A percentile compares a stretch with the other conserved stretches of the same genome.
Evolutionary conservation across 2,329 filamentous ascomycete genomes (phyloP).

Genomic region (Ramularia collo-cygni): DNA sequence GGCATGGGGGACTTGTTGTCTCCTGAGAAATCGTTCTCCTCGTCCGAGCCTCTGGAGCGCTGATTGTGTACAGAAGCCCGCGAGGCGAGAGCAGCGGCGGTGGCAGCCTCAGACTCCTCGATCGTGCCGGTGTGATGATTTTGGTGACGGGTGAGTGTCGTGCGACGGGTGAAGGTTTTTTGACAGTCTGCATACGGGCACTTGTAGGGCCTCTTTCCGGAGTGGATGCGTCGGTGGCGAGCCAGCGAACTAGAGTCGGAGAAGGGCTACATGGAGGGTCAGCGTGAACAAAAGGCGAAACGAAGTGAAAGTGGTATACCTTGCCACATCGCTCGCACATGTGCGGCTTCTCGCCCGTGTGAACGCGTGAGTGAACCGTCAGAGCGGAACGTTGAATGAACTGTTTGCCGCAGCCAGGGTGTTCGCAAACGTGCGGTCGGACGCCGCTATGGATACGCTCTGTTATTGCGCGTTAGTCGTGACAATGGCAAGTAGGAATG

Average conservation of each 20-base stretch:
- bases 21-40: conserved; percentile 55
- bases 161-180: conserved; percentile 95
- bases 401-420: conserved; percentile 81
- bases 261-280: conserved; percentile 60
- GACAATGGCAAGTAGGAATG: conserved; percentile 6
- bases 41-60: conserved; percentile 58
- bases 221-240: conserved; percentile 88
- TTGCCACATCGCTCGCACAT: conserved; percentile 96
- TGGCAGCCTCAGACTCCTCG: conserved; percentile 84
- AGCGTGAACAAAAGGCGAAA: conserved; percentile 12
- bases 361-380: conserved; percentile 90
- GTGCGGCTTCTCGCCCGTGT: conserved; percentile 97
- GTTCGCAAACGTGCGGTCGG: conserved; percentile 87
- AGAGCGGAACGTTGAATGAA: conserved; percentile 96
- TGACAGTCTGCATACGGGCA: conserved; percentile 96
- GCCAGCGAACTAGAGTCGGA: conserved; percentile 94
- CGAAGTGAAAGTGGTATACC: conserved; percentile 49
- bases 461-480: conserved; percentile 35
- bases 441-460: conserved; percentile 93
- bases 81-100: conserved; percentile 72
- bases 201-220: conserved; percentile 92
- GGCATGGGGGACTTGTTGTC: conserved; percentile 67
- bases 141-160: conserved; percentile 89
- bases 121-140: conserved; percentile 94
- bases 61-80: conserved; percentile 38